These are phyloP conservation scores for Candida anglica DNA, from an alignment of 805 yeast species.

Conservation along the genomic window DNA sequence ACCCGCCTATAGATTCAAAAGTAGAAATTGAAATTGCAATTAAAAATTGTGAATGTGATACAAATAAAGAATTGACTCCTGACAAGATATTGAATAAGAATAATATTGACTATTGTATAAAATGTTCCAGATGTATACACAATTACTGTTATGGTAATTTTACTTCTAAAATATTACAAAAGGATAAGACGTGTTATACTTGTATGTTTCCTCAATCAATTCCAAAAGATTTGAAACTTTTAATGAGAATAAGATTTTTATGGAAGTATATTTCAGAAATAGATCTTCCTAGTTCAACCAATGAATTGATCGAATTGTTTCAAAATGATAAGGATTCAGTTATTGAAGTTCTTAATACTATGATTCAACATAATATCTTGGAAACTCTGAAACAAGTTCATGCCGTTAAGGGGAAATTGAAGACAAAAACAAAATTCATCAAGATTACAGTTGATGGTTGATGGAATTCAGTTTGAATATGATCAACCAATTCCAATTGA, in stretches of 20 bases:
- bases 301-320: too few species aligned
- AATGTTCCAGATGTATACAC: background rate
- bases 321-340: background rate
- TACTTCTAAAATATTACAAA: too few species aligned
- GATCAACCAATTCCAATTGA: background rate
- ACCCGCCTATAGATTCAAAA: too few species aligned
- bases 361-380: background rate
- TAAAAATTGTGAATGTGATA: too few species aligned
- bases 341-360: background rate
- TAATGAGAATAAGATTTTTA: conserved; percentile 1
- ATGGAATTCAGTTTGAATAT: background rate
- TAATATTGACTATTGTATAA: too few species aligned
- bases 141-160: background rate
- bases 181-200: too few species aligned
- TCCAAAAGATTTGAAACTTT: background rate
- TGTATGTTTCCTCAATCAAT: background rate
- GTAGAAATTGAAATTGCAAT: too few species aligned
- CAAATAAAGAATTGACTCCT: too few species aligned
- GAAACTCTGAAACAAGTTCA: background rate
- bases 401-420: background rate
- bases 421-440: background rate
- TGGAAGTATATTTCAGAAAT: conserved; percentile 1
- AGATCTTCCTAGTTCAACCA: too few species aligned
- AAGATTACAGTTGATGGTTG: background rate
- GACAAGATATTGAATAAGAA: too few species aligned